Percentiles rank a stretch among this genome's conserved stretches.
phyloP scores from a whole-genome alignment of 1,284 basidiomycete species.

The Cryptococcus floricola region DNA sequence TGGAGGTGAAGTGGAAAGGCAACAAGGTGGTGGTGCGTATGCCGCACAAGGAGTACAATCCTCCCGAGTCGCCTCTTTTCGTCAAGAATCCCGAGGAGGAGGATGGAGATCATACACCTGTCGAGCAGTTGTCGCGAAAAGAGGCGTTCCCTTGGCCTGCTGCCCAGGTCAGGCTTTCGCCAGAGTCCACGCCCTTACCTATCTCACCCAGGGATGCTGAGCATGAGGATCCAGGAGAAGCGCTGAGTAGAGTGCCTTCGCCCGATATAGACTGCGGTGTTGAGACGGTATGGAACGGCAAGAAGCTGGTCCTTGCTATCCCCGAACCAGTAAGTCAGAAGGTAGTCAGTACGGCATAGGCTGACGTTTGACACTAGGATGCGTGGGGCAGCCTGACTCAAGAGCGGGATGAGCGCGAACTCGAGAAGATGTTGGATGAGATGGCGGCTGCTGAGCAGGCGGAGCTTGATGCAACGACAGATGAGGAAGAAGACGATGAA shows the following conservation, averaged over 20 bases:
- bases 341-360: not conserved
- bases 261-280: not conserved
- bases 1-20: constrained; percentile 12
- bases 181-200: constrained; percentile 12
- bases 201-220: constrained; percentile 5
- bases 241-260: not conserved
- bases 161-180: constrained; percentile 3
- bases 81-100: not conserved
- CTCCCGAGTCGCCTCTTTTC: constrained; percentile 21
- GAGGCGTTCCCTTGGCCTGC: constrained; percentile 20
- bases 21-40: constrained; percentile 20
- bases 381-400: constrained; percentile 6
- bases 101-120: not conserved
- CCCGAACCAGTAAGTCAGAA: constrained; percentile 10
- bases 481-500: not conserved
- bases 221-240: not conserved
- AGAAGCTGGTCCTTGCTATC: constrained; percentile 4
- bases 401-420: not conserved
- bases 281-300: constrained; percentile 5
- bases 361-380: constrained; percentile 4
- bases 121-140: constrained; percentile 6
- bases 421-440: not conserved
- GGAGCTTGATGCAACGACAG: not conserved
- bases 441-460: constrained; percentile 1
- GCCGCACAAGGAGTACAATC: constrained; percentile 20